Conservation (phyloP, 176 grass and related monocot genomes). For the Hordeum vulgare region MorexV3_pseudomolecules_assembly NC_058524.1:608854028-608854527, state of each 20-base stretch:
- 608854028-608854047: neutral
- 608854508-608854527: neutral
- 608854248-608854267: too few relatives aligned
- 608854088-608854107: neutral
- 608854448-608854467: neutral
- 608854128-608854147: neutral
- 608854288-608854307: too few relatives aligned
- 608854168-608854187: too few relatives aligned
- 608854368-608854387: neutral
- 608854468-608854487: too few relatives aligned
- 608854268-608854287: too few relatives aligned
- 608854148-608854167: neutral
- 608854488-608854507: too few relatives aligned
- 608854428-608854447: neutral
- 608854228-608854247: too few relatives aligned
- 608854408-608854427: neutral
- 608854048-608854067: neutral
- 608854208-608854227: too few relatives aligned
- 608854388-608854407: neutral
- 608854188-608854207: too few relatives aligned
- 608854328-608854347: too few relatives aligned
- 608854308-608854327: too few relatives aligned
- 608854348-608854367: neutral
- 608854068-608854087: neutral
- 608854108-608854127: neutral